A percentile compares a stretch with the other conserved stretches of the same genome.
phyloP scores from a whole-genome alignment of 2,329 filamentous ascomycete genomes.

The Calonectria honghensis region DNA sequence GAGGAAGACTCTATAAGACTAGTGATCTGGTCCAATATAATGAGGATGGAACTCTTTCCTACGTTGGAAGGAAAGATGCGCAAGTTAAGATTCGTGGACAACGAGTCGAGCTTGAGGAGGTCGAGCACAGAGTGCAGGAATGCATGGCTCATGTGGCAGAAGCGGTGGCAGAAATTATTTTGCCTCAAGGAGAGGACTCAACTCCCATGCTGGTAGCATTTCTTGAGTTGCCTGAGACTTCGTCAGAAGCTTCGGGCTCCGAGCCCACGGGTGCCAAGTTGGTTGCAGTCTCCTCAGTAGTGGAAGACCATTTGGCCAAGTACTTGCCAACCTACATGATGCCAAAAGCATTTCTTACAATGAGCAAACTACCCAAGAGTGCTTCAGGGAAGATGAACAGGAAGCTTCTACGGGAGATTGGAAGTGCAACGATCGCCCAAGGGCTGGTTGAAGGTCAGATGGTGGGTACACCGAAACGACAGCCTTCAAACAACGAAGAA shows the following conservation, averaged over 20 bases:
- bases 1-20: slow-evolving; percentile 63
- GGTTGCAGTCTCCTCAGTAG: background rate
- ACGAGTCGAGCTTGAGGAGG: slow-evolving; percentile 67
- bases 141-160: background rate
- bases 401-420: slow-evolving; percentile 37
- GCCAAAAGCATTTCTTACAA: slow-evolving; percentile 40
- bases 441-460: slow-evolving; percentile 62
- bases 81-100: slow-evolving; percentile 78
- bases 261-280: background rate
- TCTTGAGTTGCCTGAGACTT: background rate
- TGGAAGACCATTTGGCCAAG: slow-evolving; percentile 24
- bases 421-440: slow-evolving; percentile 22
- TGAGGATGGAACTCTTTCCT: slow-evolving; percentile 63
- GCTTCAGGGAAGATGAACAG: slow-evolving; percentile 45
- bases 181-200: slow-evolving; percentile 15
- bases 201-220: slow-evolving; percentile 29
- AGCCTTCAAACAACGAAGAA: slow-evolving; percentile 15
- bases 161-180: slow-evolving; percentile 36
- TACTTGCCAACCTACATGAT: slow-evolving; percentile 48
- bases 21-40: slow-evolving; percentile 67
- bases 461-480: background rate
- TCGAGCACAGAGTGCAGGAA: slow-evolving; percentile 46
- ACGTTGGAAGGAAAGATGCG: slow-evolving; percentile 71
- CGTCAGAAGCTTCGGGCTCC: background rate
- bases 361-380: slow-evolving; percentile 42